phyloP scores from a whole-genome alignment of 164 flowering plant genomes.

The Litsea cubeba region DNA sequence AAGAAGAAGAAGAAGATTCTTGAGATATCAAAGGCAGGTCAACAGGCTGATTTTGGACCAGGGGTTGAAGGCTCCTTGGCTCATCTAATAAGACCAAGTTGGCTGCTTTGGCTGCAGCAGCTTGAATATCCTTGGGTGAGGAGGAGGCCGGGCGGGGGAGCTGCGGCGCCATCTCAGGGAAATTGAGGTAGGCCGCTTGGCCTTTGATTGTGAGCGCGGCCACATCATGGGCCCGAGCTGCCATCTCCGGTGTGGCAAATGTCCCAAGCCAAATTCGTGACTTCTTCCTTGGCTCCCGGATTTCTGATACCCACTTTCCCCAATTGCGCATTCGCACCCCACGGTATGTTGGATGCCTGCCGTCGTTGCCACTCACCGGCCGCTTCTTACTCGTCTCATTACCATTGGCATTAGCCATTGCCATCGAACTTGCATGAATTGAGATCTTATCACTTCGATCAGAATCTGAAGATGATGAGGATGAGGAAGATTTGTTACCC shows the following conservation, averaged over 20 bases:
- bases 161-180: conserved; percentile 42
- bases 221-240: conserved; percentile 66
- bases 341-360: conserved; percentile 32
- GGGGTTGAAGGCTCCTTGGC: not conserved
- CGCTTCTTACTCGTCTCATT: conserved; percentile 12
- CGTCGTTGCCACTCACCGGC: conserved; percentile 8
- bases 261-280: conserved; percentile 70
- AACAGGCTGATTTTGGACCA: not conserved
- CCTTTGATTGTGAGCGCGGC: conserved; percentile 61
- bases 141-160: conserved; percentile 47
- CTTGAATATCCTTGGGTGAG: conserved; percentile 51
- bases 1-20: conserved; percentile 4
- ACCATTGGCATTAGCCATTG: not conserved
- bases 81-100: conserved; percentile 17
- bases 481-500: conserved; percentile 5
- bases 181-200: conserved; percentile 43
- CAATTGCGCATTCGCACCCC: conserved; percentile 57
- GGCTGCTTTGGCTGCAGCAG: conserved; percentile 51
- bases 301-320: conserved; percentile 70
- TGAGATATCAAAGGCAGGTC: conserved; percentile 5
- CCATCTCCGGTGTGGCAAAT: conserved; percentile 56
- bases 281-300: conserved; percentile 57
- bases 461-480: conserved; percentile 11
- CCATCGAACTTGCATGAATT: not conserved
- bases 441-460: not conserved